A percentile compares a stretch with the other conserved stretches of the same genome.
These are phyloP conservation scores for Dimocarpus longan DNA, from an alignment of 345 rosid species.

Conservation along the genomic window DNA sequence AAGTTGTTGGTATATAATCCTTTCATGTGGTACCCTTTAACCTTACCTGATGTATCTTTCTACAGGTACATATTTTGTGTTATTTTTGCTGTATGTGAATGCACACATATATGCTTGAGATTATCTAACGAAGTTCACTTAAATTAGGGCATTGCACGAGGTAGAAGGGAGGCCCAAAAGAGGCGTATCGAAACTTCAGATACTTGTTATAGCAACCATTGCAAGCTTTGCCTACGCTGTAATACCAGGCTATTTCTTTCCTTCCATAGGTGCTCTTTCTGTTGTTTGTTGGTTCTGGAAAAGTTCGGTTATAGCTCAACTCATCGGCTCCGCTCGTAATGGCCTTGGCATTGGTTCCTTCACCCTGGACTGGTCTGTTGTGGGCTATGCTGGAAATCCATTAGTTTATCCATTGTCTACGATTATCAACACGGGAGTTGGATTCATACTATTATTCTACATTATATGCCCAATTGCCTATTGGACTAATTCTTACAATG, in stretches of 20 bases:
- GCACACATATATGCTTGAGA: neutral
- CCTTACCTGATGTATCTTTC: conserved; percentile 35
- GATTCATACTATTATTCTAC: conserved; percentile 26
- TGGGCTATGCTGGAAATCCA: neutral
- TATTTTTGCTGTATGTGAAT: neutral
- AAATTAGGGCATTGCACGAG: conserved; percentile 34
- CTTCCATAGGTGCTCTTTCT: conserved; percentile 20
- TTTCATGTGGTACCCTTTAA: conserved; percentile 39
- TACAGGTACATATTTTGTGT: conserved; percentile 15
- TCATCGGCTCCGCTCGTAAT: conserved; percentile 1
- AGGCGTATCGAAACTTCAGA: conserved; percentile 22
- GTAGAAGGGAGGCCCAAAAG: too few relatives aligned
- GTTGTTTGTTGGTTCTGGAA: too few relatives aligned
- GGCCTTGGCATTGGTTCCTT: conserved; percentile 21
- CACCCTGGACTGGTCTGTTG: neutral
- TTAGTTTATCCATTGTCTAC: conserved; percentile 1
- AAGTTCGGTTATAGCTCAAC: neutral
- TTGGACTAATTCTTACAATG: conserved; percentile 25
- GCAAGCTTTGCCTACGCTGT: conserved; percentile 34
- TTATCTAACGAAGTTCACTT: too few relatives aligned
- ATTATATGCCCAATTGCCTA: conserved; percentile 23
- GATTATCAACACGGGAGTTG: conserved; percentile 20
- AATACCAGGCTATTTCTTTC: conserved; percentile 34
- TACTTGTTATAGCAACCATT: conserved; percentile 25
- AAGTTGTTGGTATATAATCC: conserved; percentile 10